phyloP scores from a whole-genome alignment of 805 yeast species.

The Starmerella khaoyaiensis region DNA sequence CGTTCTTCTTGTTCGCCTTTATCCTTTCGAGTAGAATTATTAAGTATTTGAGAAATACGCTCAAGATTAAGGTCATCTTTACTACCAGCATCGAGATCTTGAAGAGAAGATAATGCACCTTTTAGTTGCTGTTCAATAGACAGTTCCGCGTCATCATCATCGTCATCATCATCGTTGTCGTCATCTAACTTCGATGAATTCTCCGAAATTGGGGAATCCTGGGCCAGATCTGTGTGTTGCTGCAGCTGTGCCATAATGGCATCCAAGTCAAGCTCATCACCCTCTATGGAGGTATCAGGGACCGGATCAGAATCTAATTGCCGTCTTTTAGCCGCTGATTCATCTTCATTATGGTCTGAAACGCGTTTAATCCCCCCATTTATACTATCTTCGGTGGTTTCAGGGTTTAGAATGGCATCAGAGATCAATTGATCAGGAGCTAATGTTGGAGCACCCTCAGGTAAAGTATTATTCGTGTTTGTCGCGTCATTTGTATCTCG shows the following conservation, averaged over 20 bases:
- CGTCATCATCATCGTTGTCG: not conserved
- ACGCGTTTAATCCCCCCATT: no score
- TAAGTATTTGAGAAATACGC: constrained; percentile 5
- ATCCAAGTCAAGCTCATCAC: constrained; percentile 21
- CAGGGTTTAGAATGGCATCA: no score
- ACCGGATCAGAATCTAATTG: constrained; percentile 1
- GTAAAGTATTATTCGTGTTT: no score
- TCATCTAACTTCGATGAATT: not conserved
- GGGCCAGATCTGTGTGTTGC: constrained; percentile 17
- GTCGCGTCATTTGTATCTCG: no score
- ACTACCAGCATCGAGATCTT: constrained; percentile 9
- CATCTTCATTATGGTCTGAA: constrained; percentile 6
- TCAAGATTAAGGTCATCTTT: constrained; percentile 7
- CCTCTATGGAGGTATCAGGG: no score
- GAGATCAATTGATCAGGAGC: no score
- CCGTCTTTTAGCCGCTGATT: not conserved
- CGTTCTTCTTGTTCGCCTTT: no score
- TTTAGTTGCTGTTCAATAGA: constrained; percentile 23
- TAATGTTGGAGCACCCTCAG: no score
- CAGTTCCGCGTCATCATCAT: constrained; percentile 8
- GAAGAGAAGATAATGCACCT: constrained; percentile 22
- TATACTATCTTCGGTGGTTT: no score
- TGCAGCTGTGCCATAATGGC: constrained; percentile 22
- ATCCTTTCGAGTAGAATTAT: not conserved
- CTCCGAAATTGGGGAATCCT: not conserved